Percentiles rank a stretch among this genome's conserved stretches.
Conservation (phyloP, 768 basidiomycete species). For the Mycena chlorophos region DNA sequence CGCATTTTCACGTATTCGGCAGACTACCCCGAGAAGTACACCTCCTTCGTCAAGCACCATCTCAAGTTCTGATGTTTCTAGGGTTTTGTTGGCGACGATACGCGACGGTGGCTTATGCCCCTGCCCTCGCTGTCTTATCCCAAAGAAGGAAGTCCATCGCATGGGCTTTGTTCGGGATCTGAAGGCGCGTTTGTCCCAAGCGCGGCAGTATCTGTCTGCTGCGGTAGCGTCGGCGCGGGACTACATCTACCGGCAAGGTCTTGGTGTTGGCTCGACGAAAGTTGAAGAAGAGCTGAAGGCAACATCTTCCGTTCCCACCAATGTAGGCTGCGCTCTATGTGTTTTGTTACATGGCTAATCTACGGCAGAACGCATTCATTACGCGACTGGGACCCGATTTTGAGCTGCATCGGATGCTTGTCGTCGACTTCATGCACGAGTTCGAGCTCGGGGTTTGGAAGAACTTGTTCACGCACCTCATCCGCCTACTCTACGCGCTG, state of each 20-base stretch:
- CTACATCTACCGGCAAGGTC: conserved; percentile 11
- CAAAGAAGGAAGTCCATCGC: conserved; percentile 28
- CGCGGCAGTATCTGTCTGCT: conserved; percentile 5
- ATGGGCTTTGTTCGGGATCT: conserved; percentile 32
- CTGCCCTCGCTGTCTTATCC: conserved; percentile 37
- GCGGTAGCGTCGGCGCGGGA: conserved; percentile 10
- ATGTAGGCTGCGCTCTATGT: conserved; percentile 22
- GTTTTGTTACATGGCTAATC: conserved; percentile 26
- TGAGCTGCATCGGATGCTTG: conserved; percentile 30
- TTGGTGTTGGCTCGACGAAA: not conserved
- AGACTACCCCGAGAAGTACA: conserved; percentile 35
- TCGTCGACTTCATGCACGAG: conserved; percentile 39
- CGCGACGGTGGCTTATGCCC: conserved; percentile 38
- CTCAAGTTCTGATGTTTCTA: conserved; percentile 6
- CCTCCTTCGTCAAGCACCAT: not conserved
- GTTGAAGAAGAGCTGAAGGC: conserved; percentile 27
- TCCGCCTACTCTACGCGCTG: conserved; percentile 6
- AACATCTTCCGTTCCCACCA: conserved; percentile 30
- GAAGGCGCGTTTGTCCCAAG: conserved; percentile 1
- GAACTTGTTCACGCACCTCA: conserved; percentile 19
- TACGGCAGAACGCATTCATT: conserved; percentile 29
- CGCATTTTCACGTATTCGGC: conserved; percentile 33
- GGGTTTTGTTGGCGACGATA: conserved; percentile 34
- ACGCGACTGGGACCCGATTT: conserved; percentile 20
- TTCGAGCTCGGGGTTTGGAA: conserved; percentile 45